Evolutionary conservation across 139 green algal species (phyloP), one percentile per base, ranked within the genome.

Genomic region (Astrephomene gubernaculifera): DNA sequence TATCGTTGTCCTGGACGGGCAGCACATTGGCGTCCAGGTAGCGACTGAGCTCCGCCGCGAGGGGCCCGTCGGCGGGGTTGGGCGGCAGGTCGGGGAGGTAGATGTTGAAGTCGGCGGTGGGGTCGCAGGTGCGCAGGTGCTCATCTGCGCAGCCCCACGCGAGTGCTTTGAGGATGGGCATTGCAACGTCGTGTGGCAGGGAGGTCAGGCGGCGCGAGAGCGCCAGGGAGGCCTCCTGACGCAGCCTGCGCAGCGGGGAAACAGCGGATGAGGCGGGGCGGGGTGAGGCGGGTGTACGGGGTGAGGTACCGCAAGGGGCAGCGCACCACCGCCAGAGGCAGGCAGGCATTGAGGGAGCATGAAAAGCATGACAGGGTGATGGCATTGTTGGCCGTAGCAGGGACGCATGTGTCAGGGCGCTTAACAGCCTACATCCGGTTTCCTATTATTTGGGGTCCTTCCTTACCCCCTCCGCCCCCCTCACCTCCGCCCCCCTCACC

Each of bases 181-280:
- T 21, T 17, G 25, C 74, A 25, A 41, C 54, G 1, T 7, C 36
- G 24, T 36, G 74, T 25, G 36, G 4, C 52, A 82, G 54, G 36
- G 74, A n/a, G 17, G 36, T 27, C 74, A 82, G 24, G 36, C 74
- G 74, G 3, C 74, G 27, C 17, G 74, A 57, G 54, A 82, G 57
- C 9, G 54, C 38, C 1, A 24, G 54, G 1, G 38, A 27, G 8
- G 57, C 24, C 3, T 21, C 74, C 2, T 19, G 36, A 21, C 54
- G 25, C 17, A 82, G 74, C 54, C 74, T 82, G 74, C 57, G 31
- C n/a, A 17, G 63, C 63, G 35, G 21, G 17, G 8, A 49, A 17
- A 17, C 29, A n/a, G 27, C 10, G 27, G 61, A 5, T 3, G 61
- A 10, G 61, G 5, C 5, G 68, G 38, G 41, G 12, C 68, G 39